Percentiles rank a stretch among this genome's conserved stretches.
These are phyloP conservation scores for Suillus discolor DNA, from an alignment of 768 basidiomycete genomes.

Conservation along the genomic window DNA sequence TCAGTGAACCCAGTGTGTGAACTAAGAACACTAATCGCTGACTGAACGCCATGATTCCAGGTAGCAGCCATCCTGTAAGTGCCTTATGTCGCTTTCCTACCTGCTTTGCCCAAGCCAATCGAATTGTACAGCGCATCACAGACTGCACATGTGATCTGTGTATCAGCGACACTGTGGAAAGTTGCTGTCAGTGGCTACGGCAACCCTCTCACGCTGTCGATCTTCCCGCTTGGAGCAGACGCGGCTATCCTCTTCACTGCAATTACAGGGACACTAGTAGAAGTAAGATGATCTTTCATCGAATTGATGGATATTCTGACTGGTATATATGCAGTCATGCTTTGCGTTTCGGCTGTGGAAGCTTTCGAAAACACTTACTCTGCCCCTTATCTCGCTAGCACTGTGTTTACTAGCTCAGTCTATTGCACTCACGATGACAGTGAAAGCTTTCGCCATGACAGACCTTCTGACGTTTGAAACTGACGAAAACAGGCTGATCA, in stretches of 20 bases:
- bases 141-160: neutral
- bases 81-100: neutral
- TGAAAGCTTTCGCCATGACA: slow-evolving; percentile 2
- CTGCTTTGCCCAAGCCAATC: neutral
- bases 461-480: neutral
- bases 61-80: slow-evolving; percentile 10
- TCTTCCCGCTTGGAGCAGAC: neutral
- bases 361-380: neutral
- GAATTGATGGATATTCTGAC: neutral
- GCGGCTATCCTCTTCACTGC: slow-evolving; percentile 1
- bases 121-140: neutral
- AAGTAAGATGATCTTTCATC: neutral
- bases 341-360: slow-evolving; percentile 7
- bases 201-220: neutral
- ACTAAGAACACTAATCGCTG: neutral
- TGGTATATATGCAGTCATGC: neutral
- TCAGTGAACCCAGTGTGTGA: neutral
- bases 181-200: neutral
- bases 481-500: neutral
- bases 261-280: slow-evolving; percentile 1
- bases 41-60: neutral
- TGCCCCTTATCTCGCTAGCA: slow-evolving; percentile 5
- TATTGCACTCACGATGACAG: neutral
- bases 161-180: slow-evolving; percentile 1
- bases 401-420: neutral